Evolutionary conservation across 2,329 filamentous ascomycete species (phyloP), one percentile per base, ranked within the genome.

Genomic region (Myriosclerotinia duriaeana): DNA sequence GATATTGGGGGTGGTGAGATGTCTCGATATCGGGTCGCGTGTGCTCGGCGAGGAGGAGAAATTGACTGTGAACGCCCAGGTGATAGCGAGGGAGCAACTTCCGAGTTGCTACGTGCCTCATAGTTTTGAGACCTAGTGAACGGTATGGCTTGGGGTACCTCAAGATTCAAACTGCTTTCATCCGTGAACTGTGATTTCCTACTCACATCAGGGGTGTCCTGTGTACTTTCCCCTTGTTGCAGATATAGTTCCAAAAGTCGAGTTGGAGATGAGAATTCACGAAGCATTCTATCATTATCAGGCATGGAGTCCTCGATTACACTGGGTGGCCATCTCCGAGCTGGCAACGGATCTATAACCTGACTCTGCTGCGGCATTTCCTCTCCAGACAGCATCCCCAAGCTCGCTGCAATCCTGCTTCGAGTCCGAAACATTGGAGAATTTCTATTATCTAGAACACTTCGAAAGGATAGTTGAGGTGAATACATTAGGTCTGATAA

Each of bases 231-330:
- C 34, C 74, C 75, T 11, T 71, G 70, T 60, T 81, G 79, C 4
- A 85, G 76, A 67, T 82, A 84, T 34, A 80, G 78, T 67, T 84
- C 80, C 14, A 87, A 71, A 0, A 85, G 75, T 50, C 82, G 78
- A 1, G 81, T 82, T 0, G 85, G 85, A 0, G 85, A 83, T 22
- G 77, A 79, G 34, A 79, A 78, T 17, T 72, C 72, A 2, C 72
- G 58, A 0, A 79, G 68, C 0, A 71, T 68, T 15, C 75, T 60
- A 72, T 76, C 69, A 64, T 78, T 77, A 9, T 78, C 74, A 0
- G 79, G 82, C 69, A 85, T 82, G 0, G 85, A 88, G 71, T 88
- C 85, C 12, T 78, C 79, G 26, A 88, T 79, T 38, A 83, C 78
- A 66, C 83, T 86, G 0, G 82, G 79, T 2, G 80, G 81, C 17